Base-by-base conservation (phyloP, 768 basidiomycete species). In the Suillus lakei region DNA sequence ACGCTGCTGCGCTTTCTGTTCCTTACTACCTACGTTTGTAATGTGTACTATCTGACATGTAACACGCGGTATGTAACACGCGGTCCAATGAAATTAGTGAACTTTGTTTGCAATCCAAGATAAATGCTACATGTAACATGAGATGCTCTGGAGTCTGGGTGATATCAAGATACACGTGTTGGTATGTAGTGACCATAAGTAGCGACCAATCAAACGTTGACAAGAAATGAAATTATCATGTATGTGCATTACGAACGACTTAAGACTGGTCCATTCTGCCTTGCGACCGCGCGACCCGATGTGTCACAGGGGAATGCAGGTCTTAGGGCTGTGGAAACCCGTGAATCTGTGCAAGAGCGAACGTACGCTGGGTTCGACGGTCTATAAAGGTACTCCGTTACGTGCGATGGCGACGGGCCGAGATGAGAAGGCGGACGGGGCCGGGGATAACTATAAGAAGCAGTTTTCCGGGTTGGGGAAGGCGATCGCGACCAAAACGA, bases 251-350 rank as follows among this genome's bases (percentile, higher is more conserved):
- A 34, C 16, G 53, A 54, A 36, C 55, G 34, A 38, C 38, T 59
- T 9, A 39, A 13, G 18, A 18, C 26, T 38, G 36, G 15, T 26
- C 55, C 55, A 16, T 38, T 41, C 38, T 59, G 39, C 58, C 58
- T 59, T 41, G 10, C 38, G 18, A 59, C 39, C 6, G 39, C 58
- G 26, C 58, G 58, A 21, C 58, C 58, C 18, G 58, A 59, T 1
- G 58, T 41, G 58, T 59, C 58, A 59, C 58, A 64, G 59, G 76
- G 72, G 70, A 76, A 76, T 38, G 75, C 75, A 32, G 75, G 75
- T 6, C 75, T 73, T 56, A 78, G 64, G 5, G 76, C 76, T 2
- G 75, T 76, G 62, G 76, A 77, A n/a, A 77, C 75, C 69, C 70
- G 68, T 23, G 74, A 69, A 67, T 76, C 75, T 8, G 75, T 76